Base-by-base conservation (phyloP, 2,329 filamentous ascomycete species). In the Cercospora beticola region DNA sequence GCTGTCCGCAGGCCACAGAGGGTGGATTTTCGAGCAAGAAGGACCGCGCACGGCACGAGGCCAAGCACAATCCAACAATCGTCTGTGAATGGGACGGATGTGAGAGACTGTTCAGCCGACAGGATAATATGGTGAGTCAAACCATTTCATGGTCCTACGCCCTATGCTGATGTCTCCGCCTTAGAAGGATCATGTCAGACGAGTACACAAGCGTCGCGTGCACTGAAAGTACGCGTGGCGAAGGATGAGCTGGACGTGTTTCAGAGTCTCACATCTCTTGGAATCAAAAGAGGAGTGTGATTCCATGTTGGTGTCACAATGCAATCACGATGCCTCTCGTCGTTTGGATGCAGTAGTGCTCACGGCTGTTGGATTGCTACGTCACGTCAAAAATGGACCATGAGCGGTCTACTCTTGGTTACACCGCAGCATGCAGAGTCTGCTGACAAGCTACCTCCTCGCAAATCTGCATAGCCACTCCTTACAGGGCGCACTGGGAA, bases 21-120 rank as follows among this genome's bases (percentile, higher is more conserved):
- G 86, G 86, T 33, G 87, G 87, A 0, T 89, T 89, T 75, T 88
- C 86, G 6, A 87, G 85, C 74, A 88, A 88, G 75, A 89, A 89
- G 73, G 87, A 89, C 70, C 83, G 87, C 21, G 84, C 85, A 28
- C 79, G 87, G 46, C 87, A 89, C 70, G 87, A 89, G 76, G 86
- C 87, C 54, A 88, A 87, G 75, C 87, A 89, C 76, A 87, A 88
- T 70, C 71, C 87, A 2, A 83, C 82, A n/a, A 84, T 89, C 62
- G 74, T 82, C 43, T 89, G 87, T 72, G 85, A 87, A 71, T 87
- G 84, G 84, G 81, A 83, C 31, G 85, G 83, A 6, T 89, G 87
- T 76, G 83, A 83, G 65, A 79, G 86, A 59, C 80, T 89, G 2
- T 89, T 89, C 75, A 87, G 85, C 76, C 81, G 87, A 33, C 84